Conservation (phyloP, 176 grass and related monocot species). For the Zizania latifolia region DNA sequence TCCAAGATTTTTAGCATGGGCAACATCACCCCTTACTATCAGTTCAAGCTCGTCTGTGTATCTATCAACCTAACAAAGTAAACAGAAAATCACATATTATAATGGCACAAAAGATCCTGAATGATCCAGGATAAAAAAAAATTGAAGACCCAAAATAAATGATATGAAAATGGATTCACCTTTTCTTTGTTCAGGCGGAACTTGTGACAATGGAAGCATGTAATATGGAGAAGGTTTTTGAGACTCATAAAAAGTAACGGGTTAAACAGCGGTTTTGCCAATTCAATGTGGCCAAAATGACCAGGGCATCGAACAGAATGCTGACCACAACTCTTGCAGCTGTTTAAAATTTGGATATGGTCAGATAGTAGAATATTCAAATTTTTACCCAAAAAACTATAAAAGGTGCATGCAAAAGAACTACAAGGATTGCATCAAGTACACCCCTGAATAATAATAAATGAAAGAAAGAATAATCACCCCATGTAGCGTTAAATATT, state of each 20-base stretch:
- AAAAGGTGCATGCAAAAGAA: neutral
- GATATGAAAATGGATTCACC: constrained; percentile 26
- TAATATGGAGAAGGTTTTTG: constrained; percentile 51
- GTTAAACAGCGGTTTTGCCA: constrained; percentile 65
- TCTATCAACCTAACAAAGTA: constrained; percentile 47
- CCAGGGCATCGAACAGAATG: constrained; percentile 57
- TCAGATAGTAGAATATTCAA: neutral
- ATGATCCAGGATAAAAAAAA: neutral
- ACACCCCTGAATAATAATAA: neutral
- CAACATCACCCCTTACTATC: constrained; percentile 64
- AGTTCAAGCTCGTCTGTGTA: constrained; percentile 51
- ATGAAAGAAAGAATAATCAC: neutral
- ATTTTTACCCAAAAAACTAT: neutral
- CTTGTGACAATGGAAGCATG: constrained; percentile 75
- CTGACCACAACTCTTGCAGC: constrained; percentile 86
- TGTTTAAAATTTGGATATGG: constrained; percentile 27
- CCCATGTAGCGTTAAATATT: neutral
- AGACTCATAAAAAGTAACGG: constrained; percentile 68
- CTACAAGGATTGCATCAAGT: neutral
- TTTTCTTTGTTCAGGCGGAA: constrained; percentile 51
- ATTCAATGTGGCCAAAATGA: constrained; percentile 88
- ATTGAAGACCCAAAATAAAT: neutral
- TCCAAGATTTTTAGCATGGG: constrained; percentile 57
- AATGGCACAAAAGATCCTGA: neutral
- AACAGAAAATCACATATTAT: constrained; percentile 4